phyloP scores from a whole-genome alignment of 2,329 filamentous ascomycete species.

The Canariomyces notabilis region DNA sequence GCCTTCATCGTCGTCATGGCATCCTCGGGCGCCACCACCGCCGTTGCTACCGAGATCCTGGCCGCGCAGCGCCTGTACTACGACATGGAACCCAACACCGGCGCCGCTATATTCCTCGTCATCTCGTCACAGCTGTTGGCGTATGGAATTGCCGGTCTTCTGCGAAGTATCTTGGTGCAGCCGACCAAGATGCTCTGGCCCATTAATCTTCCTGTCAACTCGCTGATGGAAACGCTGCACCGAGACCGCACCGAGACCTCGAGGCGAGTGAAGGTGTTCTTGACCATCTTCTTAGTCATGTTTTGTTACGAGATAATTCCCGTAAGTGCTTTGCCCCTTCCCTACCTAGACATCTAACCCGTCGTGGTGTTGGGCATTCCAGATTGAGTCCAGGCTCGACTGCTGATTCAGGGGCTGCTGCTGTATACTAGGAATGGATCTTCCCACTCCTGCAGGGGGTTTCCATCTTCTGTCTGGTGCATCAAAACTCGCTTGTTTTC shows the following conservation, averaged over 20 bases:
- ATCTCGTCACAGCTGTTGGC: slow-evolving; percentile 53
- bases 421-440: no score
- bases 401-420: no score
- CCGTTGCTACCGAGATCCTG: slow-evolving; percentile 39
- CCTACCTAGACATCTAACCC: no score
- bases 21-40: slow-evolving; percentile 47
- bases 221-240: slow-evolving; percentile 49
- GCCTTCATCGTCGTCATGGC: slow-evolving; percentile 50
- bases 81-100: slow-evolving; percentile 39
- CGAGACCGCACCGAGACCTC: slow-evolving; percentile 47
- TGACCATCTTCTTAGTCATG: slow-evolving; percentile 46
- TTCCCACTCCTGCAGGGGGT: slow-evolving; percentile 51
- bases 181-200: no score
- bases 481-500: slow-evolving; percentile 38
- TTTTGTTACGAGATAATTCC: slow-evolving; percentile 47
- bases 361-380: no score
- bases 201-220: no score
- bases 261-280: slow-evolving; percentile 48
- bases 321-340: no score
- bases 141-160: slow-evolving; percentile 48
- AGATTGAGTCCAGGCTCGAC: no score
- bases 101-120: slow-evolving; percentile 44
- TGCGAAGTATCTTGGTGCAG: slow-evolving; percentile 53
- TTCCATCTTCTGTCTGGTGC: slow-evolving; percentile 50
- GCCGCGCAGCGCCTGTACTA: slow-evolving; percentile 49